Evolutionary conservation across 169 alveolate genomes (phyloP), one percentile per base, ranked within the genome.

Genomic region (Amoebophrya sp.): DNA sequence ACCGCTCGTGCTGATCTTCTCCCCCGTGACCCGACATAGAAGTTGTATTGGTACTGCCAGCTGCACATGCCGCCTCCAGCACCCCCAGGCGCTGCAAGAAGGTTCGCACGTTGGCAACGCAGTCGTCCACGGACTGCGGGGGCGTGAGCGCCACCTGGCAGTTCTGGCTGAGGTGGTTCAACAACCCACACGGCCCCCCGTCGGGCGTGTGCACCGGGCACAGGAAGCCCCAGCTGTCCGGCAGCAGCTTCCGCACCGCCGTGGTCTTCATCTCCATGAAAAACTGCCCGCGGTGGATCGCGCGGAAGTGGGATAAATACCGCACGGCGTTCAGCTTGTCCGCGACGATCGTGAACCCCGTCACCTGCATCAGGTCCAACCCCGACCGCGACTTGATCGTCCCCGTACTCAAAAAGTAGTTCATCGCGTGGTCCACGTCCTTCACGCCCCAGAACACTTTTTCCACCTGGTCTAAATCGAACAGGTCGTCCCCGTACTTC

Each of bases 151-250:
- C 94, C 18, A 92, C 93, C 69, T 50, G 89, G 20, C 94, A 94
- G 90, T 89, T 43, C 70, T 92, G 93, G 4, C 94, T 88, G 88
- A 98, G 95, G 95, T 99, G 99, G 88, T 98, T 96, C 93, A 99
- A 92, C 58, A 99, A 95, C 13, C 99, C 99, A 92, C 99, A 98
- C 0, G 99, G 99, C n/a, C 98, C 98, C 70, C 99, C 99, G 95
- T 99, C 99, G 48, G 99, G 99, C 0, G 99, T 98, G 93, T 99
- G 99, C 31, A 99, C 99, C 4, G 99, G 99, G 89, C 99, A 99
- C 29, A 99, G 95, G 94, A 99, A 99, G 43, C 99, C 99, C 99
- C 99, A 99, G 50, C 99, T 96, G 92, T 99, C 99, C 0, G 99
- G 99, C 39, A 98, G 95, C 92, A 99, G 95, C 95, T 98, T 98